phyloP scores from a whole-genome alignment of 768 basidiomycete species.

The Pholiota molesta region DNA sequence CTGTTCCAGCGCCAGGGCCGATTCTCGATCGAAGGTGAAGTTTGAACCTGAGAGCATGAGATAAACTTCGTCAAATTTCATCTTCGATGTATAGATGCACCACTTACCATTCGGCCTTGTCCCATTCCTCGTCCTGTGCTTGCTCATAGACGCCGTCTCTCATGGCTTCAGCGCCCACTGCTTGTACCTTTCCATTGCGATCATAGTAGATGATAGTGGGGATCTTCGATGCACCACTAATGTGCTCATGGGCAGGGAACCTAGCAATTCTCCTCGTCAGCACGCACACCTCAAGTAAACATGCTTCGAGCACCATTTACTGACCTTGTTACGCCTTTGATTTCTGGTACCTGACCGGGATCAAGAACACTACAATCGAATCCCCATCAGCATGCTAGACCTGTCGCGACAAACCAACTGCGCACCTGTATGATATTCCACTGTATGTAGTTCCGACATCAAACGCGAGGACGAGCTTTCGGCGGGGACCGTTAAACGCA shows the following conservation, averaged over 20 bases:
- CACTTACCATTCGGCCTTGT: slow-evolving; percentile 38
- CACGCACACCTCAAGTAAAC: too few species aligned
- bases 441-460: slow-evolving; percentile 49
- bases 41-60: slow-evolving; percentile 31
- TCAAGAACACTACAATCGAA: slow-evolving; percentile 36
- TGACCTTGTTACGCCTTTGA: slow-evolving; percentile 47
- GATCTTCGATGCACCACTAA: slow-evolving; percentile 52
- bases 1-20: slow-evolving; percentile 17
- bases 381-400: not conserved
- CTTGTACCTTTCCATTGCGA: slow-evolving; percentile 36
- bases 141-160: slow-evolving; percentile 40
- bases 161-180: slow-evolving; percentile 51
- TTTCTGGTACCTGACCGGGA: slow-evolving; percentile 39
- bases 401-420: not conserved
- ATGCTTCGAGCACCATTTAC: not conserved
- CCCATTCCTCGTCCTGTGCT: slow-evolving; percentile 50
- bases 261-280: slow-evolving; percentile 25
- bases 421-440: slow-evolving; percentile 39
- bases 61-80: not conserved
- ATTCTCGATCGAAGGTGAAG: slow-evolving; percentile 32
- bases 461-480: slow-evolving; percentile 46
- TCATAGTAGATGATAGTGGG: slow-evolving; percentile 49
- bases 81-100: not conserved
- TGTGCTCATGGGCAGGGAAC: slow-evolving; percentile 50
- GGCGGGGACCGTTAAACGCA: slow-evolving; percentile 37